phyloP scores from a whole-genome alignment of 257 asterid species.

The Przewalskia tangutica region DNA sequence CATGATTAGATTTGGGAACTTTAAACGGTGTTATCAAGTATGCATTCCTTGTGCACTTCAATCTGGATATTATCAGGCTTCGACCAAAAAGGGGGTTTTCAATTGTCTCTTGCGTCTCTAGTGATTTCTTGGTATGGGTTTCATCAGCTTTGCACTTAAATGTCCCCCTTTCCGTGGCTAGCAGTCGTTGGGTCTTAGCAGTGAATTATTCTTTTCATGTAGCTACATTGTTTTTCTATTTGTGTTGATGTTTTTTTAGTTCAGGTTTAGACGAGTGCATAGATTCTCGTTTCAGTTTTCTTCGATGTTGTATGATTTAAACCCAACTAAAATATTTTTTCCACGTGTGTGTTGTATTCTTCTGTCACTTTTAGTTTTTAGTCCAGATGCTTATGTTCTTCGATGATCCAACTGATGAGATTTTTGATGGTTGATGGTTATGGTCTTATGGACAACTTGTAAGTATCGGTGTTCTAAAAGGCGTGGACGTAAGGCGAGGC shows the following conservation, averaged over 20 bases:
- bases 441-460: background rate
- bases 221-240: background rate
- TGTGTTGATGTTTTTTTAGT: background rate
- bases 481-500: no score
- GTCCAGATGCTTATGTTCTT: background rate
- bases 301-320: no score
- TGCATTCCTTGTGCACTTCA: background rate
- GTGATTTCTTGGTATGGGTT: background rate
- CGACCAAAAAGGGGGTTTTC: background rate
- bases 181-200: background rate
- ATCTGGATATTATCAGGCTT: background rate
- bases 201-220: background rate
- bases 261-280: no score
- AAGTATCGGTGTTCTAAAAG: no score
- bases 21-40: background rate
- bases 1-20: background rate
- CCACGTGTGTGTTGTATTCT: background rate
- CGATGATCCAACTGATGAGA: no score
- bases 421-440: no score
- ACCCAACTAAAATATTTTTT: no score
- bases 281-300: no score
- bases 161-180: background rate
- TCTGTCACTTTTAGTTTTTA: background rate
- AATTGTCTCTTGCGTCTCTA: background rate
- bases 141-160: background rate